phyloP scores from a whole-genome alignment of 148 eudicot species.

The Polygonum aviculare region DNA sequence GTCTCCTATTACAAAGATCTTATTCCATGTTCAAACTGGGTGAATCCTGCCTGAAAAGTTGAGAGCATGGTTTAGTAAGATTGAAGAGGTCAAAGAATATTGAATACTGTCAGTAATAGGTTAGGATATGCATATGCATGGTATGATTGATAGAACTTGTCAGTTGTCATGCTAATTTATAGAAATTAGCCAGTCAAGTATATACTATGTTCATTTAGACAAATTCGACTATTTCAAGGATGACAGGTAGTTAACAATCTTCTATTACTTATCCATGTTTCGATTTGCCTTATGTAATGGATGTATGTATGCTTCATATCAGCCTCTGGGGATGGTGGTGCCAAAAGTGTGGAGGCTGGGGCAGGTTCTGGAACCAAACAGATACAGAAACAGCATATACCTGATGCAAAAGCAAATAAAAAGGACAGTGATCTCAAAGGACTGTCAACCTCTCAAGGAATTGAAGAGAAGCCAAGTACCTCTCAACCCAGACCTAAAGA shows the following conservation, averaged over 20 bases:
- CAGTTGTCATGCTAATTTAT: neutral
- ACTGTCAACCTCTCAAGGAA: constrained; percentile 25
- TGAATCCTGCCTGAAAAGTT: neutral
- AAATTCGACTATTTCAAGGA: neutral
- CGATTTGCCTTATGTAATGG: neutral
- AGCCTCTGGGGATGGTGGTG: constrained; percentile 23
- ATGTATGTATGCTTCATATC: constrained; percentile 16
- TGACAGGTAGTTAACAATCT: neutral
- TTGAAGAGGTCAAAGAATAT: neutral
- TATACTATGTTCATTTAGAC: neutral
- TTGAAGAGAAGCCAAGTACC: constrained; percentile 38
- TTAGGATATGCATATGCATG: neutral
- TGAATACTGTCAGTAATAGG: neutral
- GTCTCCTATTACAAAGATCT: neutral
- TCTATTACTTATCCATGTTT: neutral
- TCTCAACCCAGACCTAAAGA: constrained; percentile 70
- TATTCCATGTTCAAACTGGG: neutral
- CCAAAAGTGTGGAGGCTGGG: constrained; percentile 22
- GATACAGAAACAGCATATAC: constrained; percentile 19
- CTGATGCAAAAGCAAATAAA: constrained; percentile 24
- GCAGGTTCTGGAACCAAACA: constrained; percentile 21
- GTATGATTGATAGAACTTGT: neutral
- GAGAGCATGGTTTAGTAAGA: constrained; percentile 4
- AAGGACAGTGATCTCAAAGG: constrained; percentile 18
- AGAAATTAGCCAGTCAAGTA: neutral